These are phyloP conservation scores for Achlya hypogyna DNA, from an alignment of 352 stramenopile species.

Conservation along the genomic window DNA sequence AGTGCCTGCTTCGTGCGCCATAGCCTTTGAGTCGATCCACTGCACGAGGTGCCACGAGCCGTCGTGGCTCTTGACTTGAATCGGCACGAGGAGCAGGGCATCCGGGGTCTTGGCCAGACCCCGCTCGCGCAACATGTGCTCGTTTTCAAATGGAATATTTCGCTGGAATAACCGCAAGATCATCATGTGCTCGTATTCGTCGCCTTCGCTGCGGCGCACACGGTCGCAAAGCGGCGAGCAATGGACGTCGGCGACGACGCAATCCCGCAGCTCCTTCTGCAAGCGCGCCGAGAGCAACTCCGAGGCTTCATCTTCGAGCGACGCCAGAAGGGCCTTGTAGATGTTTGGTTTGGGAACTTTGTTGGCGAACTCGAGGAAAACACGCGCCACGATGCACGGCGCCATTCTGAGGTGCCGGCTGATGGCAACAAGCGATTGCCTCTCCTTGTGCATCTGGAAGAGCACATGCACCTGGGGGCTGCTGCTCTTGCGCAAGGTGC, in stretches of 20 bases:
- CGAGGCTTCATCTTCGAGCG: constrained; percentile 21
- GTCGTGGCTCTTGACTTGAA: constrained; percentile 55
- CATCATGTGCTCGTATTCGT: constrained; percentile 83
- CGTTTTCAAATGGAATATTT: constrained; percentile 70
- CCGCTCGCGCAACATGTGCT: constrained; percentile 67
- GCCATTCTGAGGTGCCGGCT: constrained; percentile 19
- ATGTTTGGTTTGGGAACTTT: constrained; percentile 57
- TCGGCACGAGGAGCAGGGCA: constrained; percentile 64
- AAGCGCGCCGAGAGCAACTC: constrained; percentile 21
- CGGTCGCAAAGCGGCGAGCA: constrained; percentile 73
- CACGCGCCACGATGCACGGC: constrained; percentile 54
- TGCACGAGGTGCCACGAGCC: constrained; percentile 55
- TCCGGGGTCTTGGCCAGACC: constrained; percentile 83
- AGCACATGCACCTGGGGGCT: background rate
- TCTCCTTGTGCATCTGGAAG: constrained; percentile 8
- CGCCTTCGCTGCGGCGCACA: constrained; percentile 60
- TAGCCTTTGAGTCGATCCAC: constrained; percentile 88
- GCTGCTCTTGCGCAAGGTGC: background rate
- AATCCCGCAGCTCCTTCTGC: constrained; percentile 36
- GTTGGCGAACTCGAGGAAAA: constrained; percentile 47
- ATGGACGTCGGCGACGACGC: constrained; percentile 50
- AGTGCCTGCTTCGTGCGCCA: constrained; percentile 78
- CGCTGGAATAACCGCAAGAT: constrained; percentile 57
- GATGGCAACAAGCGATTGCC: background rate
- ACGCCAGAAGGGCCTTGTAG: constrained; percentile 54